Evolutionary conservation across 2,329 filamentous ascomycete genomes (phyloP), one percentile per base, ranked within the genome.

Genomic region (Talaromyces pinophilus): DNA sequence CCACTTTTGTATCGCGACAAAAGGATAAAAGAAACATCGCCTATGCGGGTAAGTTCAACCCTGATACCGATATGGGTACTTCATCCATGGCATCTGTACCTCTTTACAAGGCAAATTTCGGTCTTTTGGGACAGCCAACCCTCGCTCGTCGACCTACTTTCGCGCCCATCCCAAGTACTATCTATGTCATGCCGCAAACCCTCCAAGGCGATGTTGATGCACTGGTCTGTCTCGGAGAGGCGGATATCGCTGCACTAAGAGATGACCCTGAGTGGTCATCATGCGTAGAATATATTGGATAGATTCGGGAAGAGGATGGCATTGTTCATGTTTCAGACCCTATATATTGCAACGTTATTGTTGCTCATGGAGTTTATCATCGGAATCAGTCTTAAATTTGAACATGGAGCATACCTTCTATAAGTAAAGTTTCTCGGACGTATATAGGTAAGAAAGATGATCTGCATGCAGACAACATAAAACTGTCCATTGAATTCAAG

Each of bases 171-270:
- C 63, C 63, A 6, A 59, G 69, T 3, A 48, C 71, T 25, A 62
- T 71, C 22, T 62, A 68, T 17, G 68, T 71, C 17, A 65, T 70
- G 46, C 69, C 69, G 5, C 62, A 60, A 17, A 54, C 54, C 19
- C 62, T 63, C 13, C 42, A 67, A 15, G 68, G 70, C 5, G 67
- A 68, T 65, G 61, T 70, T 13, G 70, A 72, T 59, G 66, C 71
- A 11, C 50, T 71, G 19, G 50, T 71, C 19, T 69, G 70, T 38
- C 64, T 72, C 55, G 67, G 59, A 42, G 57, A 66, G 22, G 38
- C 38, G 35, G 66, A 69, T 35, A 67, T 70, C 25, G 57, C 44
- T 11, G 64, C 19, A 22, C 50, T 72, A 19, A 64, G 59, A 35
- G 42, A 38, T 11, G 68, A 71, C 64, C 15, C 25, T 1, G 54